These are phyloP conservation scores for Microsporum canis DNA, from an alignment of 2,329 filamentous ascomycete genomes.

Conservation along the genomic window DNA sequence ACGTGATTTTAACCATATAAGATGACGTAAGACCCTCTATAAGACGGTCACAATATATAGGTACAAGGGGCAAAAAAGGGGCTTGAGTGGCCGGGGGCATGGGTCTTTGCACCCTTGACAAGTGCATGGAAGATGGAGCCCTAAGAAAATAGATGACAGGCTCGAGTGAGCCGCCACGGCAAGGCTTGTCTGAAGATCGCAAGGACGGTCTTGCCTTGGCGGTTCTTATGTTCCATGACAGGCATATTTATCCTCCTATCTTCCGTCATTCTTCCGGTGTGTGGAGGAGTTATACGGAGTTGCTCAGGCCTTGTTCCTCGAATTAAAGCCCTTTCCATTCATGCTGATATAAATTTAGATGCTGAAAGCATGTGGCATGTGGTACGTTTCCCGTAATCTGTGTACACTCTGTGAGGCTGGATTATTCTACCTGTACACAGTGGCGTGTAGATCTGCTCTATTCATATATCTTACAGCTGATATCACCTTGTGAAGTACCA, in stretches of 20 bases:
- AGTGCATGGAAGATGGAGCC: neutral
- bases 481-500: neutral
- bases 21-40: neutral
- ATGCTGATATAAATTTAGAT: neutral
- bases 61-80: neutral
- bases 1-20: neutral
- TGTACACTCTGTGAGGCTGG: neutral
- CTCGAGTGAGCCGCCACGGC: neutral
- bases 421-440: neutral
- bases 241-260: conserved; percentile 2
- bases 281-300: neutral
- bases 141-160: neutral
- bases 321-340: neutral
- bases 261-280: neutral
- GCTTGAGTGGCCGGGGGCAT: neutral
- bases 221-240: neutral
- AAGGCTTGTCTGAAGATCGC: conserved; percentile 1
- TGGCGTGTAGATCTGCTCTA: neutral
- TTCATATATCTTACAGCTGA: neutral
- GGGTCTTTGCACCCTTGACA: neutral
- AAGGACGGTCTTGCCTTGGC: neutral
- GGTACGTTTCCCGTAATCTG: neutral
- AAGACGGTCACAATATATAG: neutral
- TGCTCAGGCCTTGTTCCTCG: neutral
- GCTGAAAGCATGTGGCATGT: neutral